Evolutionary conservation across 192 early-diverging fungal species (phyloP), one percentile per base, ranked within the genome.

Genomic region (Physocladia obscura): DNA sequence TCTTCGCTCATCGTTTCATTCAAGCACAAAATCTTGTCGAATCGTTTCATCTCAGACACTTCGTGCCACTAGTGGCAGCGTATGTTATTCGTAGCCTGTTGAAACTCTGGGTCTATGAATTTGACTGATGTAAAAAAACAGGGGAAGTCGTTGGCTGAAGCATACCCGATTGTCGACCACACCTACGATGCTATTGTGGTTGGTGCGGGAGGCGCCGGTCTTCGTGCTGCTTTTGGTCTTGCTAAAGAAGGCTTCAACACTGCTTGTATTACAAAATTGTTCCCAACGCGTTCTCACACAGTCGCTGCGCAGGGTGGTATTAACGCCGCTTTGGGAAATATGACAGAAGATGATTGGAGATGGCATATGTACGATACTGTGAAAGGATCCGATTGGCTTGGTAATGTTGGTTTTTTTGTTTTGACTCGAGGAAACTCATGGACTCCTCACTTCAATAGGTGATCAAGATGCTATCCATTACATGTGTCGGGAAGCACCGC

Each of bases 301-400:
- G 96, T 98, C 47, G 96, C 96, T 50, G 96, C 96, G 57, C 96
- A 98, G 79, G 96, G 96, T 70, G 97, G 97, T 75, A 93, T 99
- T 79, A 99, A 99, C 81, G 97, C 97, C 69, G 97, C 97, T 50
- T 89, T 99, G 47, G 97, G 97, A 55, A 99, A 99, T 82, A 97
- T 99, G 95, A 88, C 89, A 67, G 93, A 99, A 82, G 97, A 99
- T 79, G 97, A 99, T 85, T 99, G 97, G 97, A 89, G 95, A 81
- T 98, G 97, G 97, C 97, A 98, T 79, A 98, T 98, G 97, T 98
- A 97, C 75, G 96, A 98, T 68, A 97, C 96, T 26, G 95, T 97
- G 77, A 98, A 98, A 86, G 96, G 95, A 55, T 92, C 90, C 67
- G 97, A 98, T 77, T 98, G 97, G 97, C 88, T 98, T 22, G 96